A percentile compares a stretch with the other conserved stretches of the same genome.
Conservation (phyloP, 192 early-diverging fungal species). For the Chytriomyces sp. region DNA sequence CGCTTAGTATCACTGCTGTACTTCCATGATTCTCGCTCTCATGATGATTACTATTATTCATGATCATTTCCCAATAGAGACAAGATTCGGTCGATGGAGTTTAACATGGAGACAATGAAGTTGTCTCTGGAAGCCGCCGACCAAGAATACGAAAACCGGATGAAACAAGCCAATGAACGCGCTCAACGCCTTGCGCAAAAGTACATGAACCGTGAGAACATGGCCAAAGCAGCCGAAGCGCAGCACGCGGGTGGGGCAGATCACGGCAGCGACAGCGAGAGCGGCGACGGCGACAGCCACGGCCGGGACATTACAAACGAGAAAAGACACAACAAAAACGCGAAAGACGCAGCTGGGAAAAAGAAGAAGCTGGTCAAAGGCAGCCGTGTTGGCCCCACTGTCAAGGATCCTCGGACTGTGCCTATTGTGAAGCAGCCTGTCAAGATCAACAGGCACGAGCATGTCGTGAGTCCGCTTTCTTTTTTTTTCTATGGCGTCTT, state of each 20-base stretch:
- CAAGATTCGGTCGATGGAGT: slow-evolving; percentile 28
- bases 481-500: not conserved
- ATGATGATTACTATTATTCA: not conserved
- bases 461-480: slow-evolving; percentile 25
- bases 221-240: slow-evolving; percentile 42
- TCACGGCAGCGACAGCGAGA: slow-evolving; percentile 10
- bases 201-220: slow-evolving; percentile 46
- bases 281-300: not conserved
- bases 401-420: not conserved
- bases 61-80: slow-evolving; percentile 33
- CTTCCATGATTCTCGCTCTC: not conserved
- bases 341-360: not conserved
- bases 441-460: slow-evolving; percentile 27
- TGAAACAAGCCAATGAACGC: slow-evolving; percentile 45
- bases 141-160: slow-evolving; percentile 39
- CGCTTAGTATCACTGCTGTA: not conserved
- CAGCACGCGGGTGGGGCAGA: not conserved
- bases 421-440: slow-evolving; percentile 9
- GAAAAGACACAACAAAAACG: not conserved
- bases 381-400: not conserved
- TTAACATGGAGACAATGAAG: slow-evolving; percentile 44
- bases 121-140: slow-evolving; percentile 31
- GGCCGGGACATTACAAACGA: not conserved
- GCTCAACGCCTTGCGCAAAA: slow-evolving; percentile 53
- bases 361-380: not conserved